phyloP scores from a whole-genome alignment of 805 yeast species.

The Groenewaldozyma salmanticensis region DNA sequence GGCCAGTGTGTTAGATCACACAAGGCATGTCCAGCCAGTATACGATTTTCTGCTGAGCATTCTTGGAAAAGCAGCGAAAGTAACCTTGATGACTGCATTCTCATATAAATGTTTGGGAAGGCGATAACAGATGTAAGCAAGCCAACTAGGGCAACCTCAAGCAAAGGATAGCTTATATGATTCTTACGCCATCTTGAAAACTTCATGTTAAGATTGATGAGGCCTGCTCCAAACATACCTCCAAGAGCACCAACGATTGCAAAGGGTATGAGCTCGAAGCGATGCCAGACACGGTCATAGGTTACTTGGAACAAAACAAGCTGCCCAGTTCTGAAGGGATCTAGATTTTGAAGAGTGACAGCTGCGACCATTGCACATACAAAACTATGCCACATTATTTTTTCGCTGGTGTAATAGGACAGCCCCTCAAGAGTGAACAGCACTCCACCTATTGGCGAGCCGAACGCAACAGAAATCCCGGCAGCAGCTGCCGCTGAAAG shows the following conservation, averaged over 20 bases:
- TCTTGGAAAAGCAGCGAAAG: conserved; percentile 61
- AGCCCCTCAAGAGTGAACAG: conserved; percentile 64
- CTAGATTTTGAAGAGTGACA: conserved; percentile 42
- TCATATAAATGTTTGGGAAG: conserved; percentile 46
- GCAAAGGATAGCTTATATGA: conserved; percentile 20
- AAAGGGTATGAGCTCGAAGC: conserved; percentile 63
- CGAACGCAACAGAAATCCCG: conserved; percentile 78
- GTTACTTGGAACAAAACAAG: conserved; percentile 59
- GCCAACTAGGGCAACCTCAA: conserved; percentile 43
- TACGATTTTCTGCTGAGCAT: conserved; percentile 39
- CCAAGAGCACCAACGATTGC: conserved; percentile 60
- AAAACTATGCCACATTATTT: conserved; percentile 75
- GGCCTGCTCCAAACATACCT: conserved; percentile 52
- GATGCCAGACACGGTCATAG: conserved; percentile 63
- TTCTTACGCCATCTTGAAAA: conserved; percentile 28
- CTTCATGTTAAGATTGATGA: conserved; percentile 38
- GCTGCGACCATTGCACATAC: conserved; percentile 70
- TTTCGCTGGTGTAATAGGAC: conserved; percentile 52
- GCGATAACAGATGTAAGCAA: conserved; percentile 44
- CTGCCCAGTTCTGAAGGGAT: conserved; percentile 41
- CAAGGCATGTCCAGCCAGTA: conserved; percentile 20
- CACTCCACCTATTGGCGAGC: conserved; percentile 84
- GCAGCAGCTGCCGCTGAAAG: conserved; percentile 70
- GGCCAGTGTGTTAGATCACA: conserved; percentile 19
- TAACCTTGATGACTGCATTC: conserved; percentile 46